Evolutionary conservation across 495 filamentous ascomycete species (phyloP), one percentile per base, ranked within the genome.

Genomic region (Coniosporium apollinis): DNA sequence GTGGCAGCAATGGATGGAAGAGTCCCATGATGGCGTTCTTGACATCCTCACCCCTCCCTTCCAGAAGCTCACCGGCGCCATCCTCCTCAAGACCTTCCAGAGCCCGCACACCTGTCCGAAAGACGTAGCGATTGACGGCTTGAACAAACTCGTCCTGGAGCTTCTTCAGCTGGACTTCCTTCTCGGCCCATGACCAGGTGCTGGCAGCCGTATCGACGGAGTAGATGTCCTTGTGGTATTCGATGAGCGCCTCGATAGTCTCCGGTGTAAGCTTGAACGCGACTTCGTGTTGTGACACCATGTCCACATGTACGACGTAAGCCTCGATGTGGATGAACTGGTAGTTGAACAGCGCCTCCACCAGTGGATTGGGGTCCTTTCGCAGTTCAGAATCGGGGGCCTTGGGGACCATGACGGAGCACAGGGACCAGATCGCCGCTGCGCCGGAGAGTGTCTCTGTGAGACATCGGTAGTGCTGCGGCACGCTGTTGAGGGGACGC

Each of bases 241-340:
- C 84, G 51, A 93, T 79, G 45, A 99, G 72, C 19, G 82, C 58
- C 48, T 94, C 85, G 65, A 99, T 99, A 29, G 89, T 82, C 56
- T 96, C 89, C 26, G 79, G 76, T n/a, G 86, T 94, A 47, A 99
- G 69, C 65, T 99, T 99, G 72, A 84, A 96, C 37, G 87, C 91
- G 40, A 99, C 85, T 59, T 99, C 89, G 52, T 92, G 92, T 56
- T 85, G 76, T 38, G 89, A 76, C 30, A 99, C 89, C 82, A 99
- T 89, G 62, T 99, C 89, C 58, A 99, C 84, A 59, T 96, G 91
- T 39, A 99, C 89, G 45, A 96, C 82, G 59, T 99, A 99, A 32
- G 89, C 91, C 60, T 96, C 86, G 43, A 96, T 68, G 54, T 94
- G 82, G 57, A 94, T 67, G 61, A 94, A 73, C 67, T 92, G 81